phyloP scores from a whole-genome alignment of 1,284 basidiomycete species.

The Cutaneotrichosporon sp. region DNA sequence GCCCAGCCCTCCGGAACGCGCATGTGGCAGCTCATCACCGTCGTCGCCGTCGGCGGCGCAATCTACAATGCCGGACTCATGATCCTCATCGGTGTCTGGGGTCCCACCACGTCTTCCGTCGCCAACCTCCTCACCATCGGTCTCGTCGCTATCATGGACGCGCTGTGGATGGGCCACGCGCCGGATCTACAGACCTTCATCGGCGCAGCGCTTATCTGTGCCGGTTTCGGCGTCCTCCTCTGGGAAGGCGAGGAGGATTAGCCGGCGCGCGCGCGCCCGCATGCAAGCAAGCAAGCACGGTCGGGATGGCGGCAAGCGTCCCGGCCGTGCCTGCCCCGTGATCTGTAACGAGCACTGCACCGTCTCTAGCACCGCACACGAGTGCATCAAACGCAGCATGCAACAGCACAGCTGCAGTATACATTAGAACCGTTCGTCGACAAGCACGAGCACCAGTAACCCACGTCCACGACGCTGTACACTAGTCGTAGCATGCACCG shows the following conservation, averaged over 20 bases:
- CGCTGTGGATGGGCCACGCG: slow-evolving; percentile 38
- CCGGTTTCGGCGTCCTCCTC: slow-evolving; percentile 44
- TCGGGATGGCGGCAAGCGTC: no score
- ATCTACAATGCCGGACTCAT: slow-evolving; percentile 48
- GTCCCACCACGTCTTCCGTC: slow-evolving; percentile 45
- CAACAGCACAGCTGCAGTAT: no score
- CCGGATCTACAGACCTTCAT: slow-evolving; percentile 37
- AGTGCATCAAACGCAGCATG: no score
- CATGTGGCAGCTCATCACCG: slow-evolving; percentile 26
- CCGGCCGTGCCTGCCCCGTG: no score
- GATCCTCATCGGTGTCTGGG: slow-evolving; percentile 48
- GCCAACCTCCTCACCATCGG: slow-evolving; percentile 48
- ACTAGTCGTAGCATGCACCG: no score
- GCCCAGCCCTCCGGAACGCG: slow-evolving; percentile 19
- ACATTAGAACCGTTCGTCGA: no score
- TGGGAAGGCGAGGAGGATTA: slow-evolving; percentile 40
- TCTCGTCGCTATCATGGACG: slow-evolving; percentile 44
- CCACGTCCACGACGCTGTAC: no score
- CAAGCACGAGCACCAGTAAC: no score
- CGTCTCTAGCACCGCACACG: no score
- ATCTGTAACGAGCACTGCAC: no score
- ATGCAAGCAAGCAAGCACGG: no score
- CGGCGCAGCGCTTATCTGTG: slow-evolving; percentile 44
- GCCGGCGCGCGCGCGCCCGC: no score
- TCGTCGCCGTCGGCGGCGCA: slow-evolving; percentile 37